These are phyloP conservation scores for Desmodesmus armatus DNA, from an alignment of 139 green algal genomes.

Conservation along the genomic window DNA sequence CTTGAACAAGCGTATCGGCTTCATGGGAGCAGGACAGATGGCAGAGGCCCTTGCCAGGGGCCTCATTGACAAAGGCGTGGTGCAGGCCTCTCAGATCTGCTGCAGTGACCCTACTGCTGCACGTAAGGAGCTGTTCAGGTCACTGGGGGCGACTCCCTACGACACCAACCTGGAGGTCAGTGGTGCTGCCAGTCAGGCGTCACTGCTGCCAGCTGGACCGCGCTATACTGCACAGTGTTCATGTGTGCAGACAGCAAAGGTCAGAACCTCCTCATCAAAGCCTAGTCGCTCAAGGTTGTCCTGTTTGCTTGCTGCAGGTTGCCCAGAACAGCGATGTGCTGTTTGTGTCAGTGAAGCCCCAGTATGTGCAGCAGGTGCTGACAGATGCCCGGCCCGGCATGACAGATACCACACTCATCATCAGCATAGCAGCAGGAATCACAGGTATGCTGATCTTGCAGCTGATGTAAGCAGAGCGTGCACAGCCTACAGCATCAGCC, in stretches of 20 bases:
- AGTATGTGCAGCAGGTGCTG: slow-evolving; percentile 77
- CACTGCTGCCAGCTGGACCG: neutral
- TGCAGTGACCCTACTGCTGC: slow-evolving; percentile 73
- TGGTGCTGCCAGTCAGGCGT: neutral
- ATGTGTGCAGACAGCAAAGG: neutral
- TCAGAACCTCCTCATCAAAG: neutral
- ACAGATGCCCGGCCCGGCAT: slow-evolving; percentile 48
- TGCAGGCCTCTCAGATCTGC: slow-evolving; percentile 64
- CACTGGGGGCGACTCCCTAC: slow-evolving; percentile 64
- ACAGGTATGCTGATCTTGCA: slow-evolving; percentile 78
- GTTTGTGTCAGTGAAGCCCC: slow-evolving; percentile 95
- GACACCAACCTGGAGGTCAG: slow-evolving; percentile 73
- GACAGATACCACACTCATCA: slow-evolving; percentile 66
- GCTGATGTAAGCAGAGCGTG: no score
- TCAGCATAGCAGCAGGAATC: slow-evolving; percentile 97
- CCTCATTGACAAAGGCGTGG: slow-evolving; percentile 79
- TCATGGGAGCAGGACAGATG: slow-evolving; percentile 85
- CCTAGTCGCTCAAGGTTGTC: neutral
- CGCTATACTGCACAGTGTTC: neutral
- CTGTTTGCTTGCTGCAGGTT: slow-evolving; percentile 62
- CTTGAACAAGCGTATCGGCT: slow-evolving; percentile 75
- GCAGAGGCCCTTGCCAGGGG: slow-evolving; percentile 91
- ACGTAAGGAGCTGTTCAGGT: slow-evolving; percentile 82
- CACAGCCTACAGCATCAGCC: no score
- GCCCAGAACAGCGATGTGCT: slow-evolving; percentile 82